These are phyloP conservation scores for Grammothele lineata DNA, from an alignment of 768 basidiomycete species.

Conservation along the genomic window DNA sequence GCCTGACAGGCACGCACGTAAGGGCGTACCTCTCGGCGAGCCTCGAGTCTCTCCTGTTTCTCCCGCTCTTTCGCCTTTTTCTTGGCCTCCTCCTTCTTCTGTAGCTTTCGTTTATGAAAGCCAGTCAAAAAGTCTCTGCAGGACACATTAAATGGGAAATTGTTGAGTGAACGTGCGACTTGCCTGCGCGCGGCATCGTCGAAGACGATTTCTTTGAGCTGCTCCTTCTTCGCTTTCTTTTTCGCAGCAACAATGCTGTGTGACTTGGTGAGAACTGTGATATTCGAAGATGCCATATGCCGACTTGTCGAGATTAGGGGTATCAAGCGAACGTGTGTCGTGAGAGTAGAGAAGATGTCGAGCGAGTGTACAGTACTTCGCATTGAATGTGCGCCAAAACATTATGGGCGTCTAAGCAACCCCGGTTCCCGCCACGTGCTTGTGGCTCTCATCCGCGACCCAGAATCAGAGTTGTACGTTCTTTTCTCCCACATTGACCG, in stretches of 20 bases:
- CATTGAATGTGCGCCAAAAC: too few species aligned
- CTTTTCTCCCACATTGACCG: too few species aligned
- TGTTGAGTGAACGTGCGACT: constrained; percentile 13
- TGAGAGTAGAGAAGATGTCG: too few species aligned
- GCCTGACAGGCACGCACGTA: too few species aligned
- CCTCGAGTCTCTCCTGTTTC: constrained; percentile 68
- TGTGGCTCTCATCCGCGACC: too few species aligned
- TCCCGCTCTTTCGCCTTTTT: constrained; percentile 72
- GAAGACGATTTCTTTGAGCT: constrained; percentile 79
- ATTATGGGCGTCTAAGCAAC: too few species aligned
- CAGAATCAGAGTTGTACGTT: too few species aligned
- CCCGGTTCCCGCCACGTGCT: too few species aligned
- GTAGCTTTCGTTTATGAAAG: constrained; percentile 89
- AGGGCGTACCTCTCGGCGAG: constrained; percentile 68
- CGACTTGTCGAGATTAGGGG: too few species aligned
- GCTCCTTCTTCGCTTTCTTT: constrained; percentile 56
- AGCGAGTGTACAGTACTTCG: too few species aligned
- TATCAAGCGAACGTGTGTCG: too few species aligned
- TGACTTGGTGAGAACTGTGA: constrained; percentile 56
- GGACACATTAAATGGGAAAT: neutral
- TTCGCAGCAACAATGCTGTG: constrained; percentile 64
- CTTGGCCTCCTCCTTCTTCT: constrained; percentile 72
- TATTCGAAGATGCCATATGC: constrained; percentile 38
- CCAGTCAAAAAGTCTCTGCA: constrained; percentile 86
- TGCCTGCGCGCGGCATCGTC: constrained; percentile 83